phyloP scores from a whole-genome alignment of 192 early-diverging fungal genomes.

The Backusella liffmaniae region DNA sequence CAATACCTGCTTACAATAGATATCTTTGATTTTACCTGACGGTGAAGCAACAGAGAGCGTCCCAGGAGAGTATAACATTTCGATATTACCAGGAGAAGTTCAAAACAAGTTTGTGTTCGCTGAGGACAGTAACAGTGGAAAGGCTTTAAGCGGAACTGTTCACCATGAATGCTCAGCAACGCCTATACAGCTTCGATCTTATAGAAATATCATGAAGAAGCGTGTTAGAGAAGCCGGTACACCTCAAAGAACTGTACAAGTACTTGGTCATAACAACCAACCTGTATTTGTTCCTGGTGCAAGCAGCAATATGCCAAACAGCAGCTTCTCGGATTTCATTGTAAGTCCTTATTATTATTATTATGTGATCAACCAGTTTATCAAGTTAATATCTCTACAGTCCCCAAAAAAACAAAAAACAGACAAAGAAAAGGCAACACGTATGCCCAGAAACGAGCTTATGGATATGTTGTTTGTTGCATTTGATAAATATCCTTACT shows the following conservation, averaged over 20 bases:
- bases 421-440: constrained; percentile 71
- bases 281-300: constrained; percentile 47
- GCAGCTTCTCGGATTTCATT: constrained; percentile 30
- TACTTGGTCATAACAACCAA: constrained; percentile 43
- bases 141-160: constrained; percentile 50
- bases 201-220: constrained; percentile 67
- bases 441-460: constrained; percentile 82
- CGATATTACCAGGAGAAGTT: constrained; percentile 66
- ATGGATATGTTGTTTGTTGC: constrained; percentile 79
- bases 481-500: constrained; percentile 81
- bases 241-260: constrained; percentile 50
- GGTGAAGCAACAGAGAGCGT: constrained; percentile 56
- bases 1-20: constrained; percentile 26
- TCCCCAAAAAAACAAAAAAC: constrained; percentile 28
- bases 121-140: constrained; percentile 49
- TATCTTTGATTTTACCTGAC: constrained; percentile 70
- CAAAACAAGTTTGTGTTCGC: constrained; percentile 81
- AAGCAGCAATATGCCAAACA: constrained; percentile 29
- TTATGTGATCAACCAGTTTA: neutral
- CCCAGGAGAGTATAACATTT: constrained; percentile 84
- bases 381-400: neutral
- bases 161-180: constrained; percentile 73
- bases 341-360: constrained; percentile 3
- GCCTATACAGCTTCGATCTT: constrained; percentile 56
- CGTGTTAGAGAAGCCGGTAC: constrained; percentile 58